Conservation (phyloP, 148 eudicot genomes). For the Fagopyrum tataricum region DNA sequence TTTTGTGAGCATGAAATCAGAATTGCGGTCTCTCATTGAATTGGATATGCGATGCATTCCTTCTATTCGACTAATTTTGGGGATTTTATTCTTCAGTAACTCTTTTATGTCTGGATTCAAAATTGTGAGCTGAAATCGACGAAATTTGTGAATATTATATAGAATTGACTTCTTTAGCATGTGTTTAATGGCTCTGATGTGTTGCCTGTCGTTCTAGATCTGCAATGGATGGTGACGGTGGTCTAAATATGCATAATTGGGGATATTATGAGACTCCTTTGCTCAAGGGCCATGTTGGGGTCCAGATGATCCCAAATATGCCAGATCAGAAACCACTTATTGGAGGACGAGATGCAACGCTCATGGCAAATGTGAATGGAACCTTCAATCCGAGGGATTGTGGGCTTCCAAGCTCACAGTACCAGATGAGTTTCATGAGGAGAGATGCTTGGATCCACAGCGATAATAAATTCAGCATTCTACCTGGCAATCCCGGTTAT, state of each 20-base stretch:
- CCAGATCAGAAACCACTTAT: constrained; percentile 14
- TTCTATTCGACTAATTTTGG: not conserved
- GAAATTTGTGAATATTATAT: not conserved
- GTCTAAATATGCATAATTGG: constrained; percentile 19
- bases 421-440: constrained; percentile 15
- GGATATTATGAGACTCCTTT: constrained; percentile 10
- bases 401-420: constrained; percentile 10
- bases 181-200: not conserved
- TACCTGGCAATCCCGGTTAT: constrained; percentile 10
- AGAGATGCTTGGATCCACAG: constrained; percentile 12
- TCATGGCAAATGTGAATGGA: constrained; percentile 11
- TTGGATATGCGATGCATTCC: not conserved
- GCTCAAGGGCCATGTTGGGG: constrained; percentile 5
- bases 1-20: not conserved
- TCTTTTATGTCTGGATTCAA: not conserved
- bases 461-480: constrained; percentile 8
- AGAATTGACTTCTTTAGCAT: not conserved
- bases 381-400: constrained; percentile 15
- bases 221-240: constrained; percentile 20
- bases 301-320: constrained; percentile 13
- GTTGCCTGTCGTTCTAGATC: constrained; percentile 7
- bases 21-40: not conserved
- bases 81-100: not conserved
- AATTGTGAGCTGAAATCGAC: not conserved
- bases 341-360: constrained; percentile 5